Conservation (phyloP, 495 filamentous ascomycete genomes). For the Friedmanniomyces endolithicus region DNA sequence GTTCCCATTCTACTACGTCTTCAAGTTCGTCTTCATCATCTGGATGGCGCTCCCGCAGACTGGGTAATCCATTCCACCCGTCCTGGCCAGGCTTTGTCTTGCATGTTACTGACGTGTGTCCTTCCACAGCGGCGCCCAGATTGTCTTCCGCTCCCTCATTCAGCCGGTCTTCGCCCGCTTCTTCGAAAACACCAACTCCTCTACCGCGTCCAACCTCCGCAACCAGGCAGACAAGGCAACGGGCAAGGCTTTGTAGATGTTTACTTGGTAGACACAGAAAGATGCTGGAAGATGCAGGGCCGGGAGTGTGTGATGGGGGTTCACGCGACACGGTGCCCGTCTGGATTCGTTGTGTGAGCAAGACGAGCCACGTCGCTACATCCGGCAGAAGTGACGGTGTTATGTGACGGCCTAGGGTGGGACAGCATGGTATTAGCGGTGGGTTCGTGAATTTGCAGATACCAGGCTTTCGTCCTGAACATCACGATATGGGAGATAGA, state of each 20-base stretch:
- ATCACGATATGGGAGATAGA: background rate
- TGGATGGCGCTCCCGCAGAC: slow-evolving; percentile 96
- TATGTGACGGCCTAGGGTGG: background rate
- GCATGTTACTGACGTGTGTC: too few relatives aligned
- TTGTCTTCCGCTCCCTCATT: slow-evolving; percentile 93
- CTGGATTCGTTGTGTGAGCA: background rate
- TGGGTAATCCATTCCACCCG: slow-evolving; percentile 44
- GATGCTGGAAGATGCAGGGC: background rate
- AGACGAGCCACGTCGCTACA: background rate
- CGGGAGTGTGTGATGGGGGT: background rate
- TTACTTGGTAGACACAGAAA: background rate
- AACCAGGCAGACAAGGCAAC: slow-evolving; percentile 69
- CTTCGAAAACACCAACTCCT: slow-evolving; percentile 53
- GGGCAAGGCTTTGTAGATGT: slow-evolving; percentile 31
- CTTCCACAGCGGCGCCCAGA: slow-evolving; percentile 65
- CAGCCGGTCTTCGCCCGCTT: slow-evolving; percentile 82
- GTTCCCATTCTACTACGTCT: slow-evolving; percentile 99
- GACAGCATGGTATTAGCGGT: background rate
- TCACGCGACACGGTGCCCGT: too few relatives aligned
- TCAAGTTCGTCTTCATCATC: slow-evolving; percentile 93
- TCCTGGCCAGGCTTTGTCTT: too few relatives aligned
- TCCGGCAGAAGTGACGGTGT: background rate
- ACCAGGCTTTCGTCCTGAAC: background rate
- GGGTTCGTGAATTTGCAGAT: background rate
- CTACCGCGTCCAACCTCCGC: slow-evolving; percentile 78